Percentiles rank a stretch among this genome's conserved stretches.
phyloP scores from a whole-genome alignment of 345 rosid species.

The Eucalyptus viminalis region DNA sequence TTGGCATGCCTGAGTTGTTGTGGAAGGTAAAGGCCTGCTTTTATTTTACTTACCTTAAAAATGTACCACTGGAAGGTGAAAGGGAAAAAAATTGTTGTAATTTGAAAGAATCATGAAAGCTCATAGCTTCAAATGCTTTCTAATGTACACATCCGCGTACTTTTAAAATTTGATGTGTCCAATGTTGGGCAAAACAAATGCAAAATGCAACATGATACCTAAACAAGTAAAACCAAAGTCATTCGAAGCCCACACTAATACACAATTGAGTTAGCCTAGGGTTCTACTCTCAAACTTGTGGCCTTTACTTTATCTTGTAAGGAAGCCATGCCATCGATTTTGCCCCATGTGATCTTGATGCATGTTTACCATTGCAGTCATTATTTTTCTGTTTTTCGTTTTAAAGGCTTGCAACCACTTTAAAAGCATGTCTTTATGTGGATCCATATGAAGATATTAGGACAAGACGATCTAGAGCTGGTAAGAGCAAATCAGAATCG shows the following conservation, averaged over 20 bases:
- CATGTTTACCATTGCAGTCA: neutral
- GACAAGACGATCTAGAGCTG: neutral
- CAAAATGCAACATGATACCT: neutral
- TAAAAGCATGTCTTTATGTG: neutral
- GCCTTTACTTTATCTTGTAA: neutral
- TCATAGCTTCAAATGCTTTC: neutral
- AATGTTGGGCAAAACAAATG: neutral
- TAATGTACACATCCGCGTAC: neutral
- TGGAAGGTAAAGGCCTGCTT: conserved; percentile 58
- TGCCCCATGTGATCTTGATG: neutral
- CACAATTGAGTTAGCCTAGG: neutral
- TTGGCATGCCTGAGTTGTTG: conserved; percentile 90
- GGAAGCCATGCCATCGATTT: neutral
- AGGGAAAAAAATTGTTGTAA: neutral
- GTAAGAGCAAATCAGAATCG: neutral
- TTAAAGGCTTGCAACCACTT: neutral
- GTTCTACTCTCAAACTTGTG: neutral
- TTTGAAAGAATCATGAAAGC: neutral
- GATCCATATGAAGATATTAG: neutral
- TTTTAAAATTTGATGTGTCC: neutral
- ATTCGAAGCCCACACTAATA: neutral
- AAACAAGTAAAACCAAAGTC: neutral
- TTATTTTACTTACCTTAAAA: neutral
- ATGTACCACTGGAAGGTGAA: neutral
- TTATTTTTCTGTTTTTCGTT: neutral